These are phyloP conservation scores for Russula dissimulans DNA, from an alignment of 768 basidiomycete genomes.

Conservation along the genomic window DNA sequence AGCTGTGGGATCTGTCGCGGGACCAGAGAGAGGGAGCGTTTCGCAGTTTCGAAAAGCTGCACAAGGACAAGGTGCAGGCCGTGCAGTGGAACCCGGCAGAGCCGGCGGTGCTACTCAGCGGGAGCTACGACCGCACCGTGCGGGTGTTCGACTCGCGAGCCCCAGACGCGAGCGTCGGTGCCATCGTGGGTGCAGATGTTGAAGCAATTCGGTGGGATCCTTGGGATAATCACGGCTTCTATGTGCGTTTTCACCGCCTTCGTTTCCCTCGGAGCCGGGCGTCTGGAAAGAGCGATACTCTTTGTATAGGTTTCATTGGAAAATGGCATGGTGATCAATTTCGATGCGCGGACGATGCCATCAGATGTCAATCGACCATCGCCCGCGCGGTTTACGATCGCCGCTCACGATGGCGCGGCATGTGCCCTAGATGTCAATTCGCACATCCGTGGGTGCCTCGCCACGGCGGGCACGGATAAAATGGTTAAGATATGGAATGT, in stretches of 20 bases:
- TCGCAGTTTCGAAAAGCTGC: conserved; percentile 70
- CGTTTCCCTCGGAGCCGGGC: neutral
- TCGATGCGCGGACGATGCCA: conserved; percentile 78
- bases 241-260: conserved; percentile 41
- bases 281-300: neutral
- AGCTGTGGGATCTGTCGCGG: conserved; percentile 90
- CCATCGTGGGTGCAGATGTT: conserved; percentile 81
- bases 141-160: conserved; percentile 87
- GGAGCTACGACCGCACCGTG: conserved; percentile 93
- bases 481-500: conserved; percentile 96
- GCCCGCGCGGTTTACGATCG: conserved; percentile 75
- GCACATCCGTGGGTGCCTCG: conserved; percentile 82
- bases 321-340: conserved; percentile 89
- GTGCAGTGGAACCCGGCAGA: conserved; percentile 92
- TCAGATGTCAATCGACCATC: conserved; percentile 55
- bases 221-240: conserved; percentile 82
- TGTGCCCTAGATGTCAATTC: conserved; percentile 88
- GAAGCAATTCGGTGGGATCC: conserved; percentile 95
- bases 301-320: conserved; percentile 75
- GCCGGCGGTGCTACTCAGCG: conserved; percentile 84
- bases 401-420: conserved; percentile 87
- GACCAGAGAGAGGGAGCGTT: conserved; percentile 58
- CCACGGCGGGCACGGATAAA: conserved; percentile 92
- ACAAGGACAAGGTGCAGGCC: conserved; percentile 92
- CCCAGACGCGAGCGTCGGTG: conserved; percentile 74